Evolutionary conservation across 805 yeast genomes (phyloP), one percentile per base, ranked within the genome.

Genomic region (Lipomyces kockii): DNA sequence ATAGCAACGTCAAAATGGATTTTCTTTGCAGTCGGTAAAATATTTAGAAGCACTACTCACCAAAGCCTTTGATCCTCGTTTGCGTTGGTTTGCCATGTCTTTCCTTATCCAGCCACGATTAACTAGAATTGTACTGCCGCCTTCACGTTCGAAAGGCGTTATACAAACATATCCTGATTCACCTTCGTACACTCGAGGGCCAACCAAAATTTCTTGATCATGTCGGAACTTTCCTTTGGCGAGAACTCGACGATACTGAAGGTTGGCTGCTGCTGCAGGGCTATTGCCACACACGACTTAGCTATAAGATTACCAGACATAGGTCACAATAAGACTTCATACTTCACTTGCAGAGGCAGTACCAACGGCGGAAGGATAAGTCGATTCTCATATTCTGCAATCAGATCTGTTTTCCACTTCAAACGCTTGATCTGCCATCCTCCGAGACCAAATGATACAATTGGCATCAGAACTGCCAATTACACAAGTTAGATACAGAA

Each of bases 61-160:
- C 66, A 89, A 75, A 0, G 96, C 87, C 67, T 85, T 83, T 65
- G 93, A 82, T 12, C 79, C 79, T 86, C 90, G 73, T 72, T 82
- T 71, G 65, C 83, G 67, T 82, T 97, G 88, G n/a, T 80, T 77
- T 2, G 86, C 85, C 69, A 86, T 86, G 14, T 86, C 90, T 72
- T 89, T 92, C 32, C 86, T 80, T 58, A 95, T 86, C 97, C 98
- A 95, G 17, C 99, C 99, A 71, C 99, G 85, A 76, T 91, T 96
- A 35, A 95, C 84, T 63, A 95, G 80, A 20, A 95, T 81, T 62
- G 90, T 93, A 59, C 88, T 85, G 1, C 92, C 95, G 29, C 92
- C 90, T 68, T 86, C 87, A 68, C 97, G 85, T 29, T 86, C 84
- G 74, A 95, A 86, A 12, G 99, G 98, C 5, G 96, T 89, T 37